A percentile compares a stretch with the other conserved stretches of the same genome.
Conservation (phyloP, 2,329 filamentous ascomycete genomes). For the Venturia pyrina region DNA sequence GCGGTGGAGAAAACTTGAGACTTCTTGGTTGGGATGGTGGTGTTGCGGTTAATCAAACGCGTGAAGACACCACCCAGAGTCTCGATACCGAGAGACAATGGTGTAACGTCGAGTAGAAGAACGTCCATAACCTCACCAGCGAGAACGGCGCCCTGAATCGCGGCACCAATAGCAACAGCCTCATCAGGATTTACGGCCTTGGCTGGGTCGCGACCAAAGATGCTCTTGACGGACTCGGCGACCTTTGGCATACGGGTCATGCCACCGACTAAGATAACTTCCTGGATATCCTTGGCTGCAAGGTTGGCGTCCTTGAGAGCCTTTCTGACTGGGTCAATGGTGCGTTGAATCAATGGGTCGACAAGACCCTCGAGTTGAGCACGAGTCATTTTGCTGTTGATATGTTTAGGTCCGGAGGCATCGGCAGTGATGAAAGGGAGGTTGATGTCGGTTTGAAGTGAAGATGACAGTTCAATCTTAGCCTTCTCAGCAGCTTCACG, state of each 20-base stretch:
- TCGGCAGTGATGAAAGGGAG: slow-evolving; percentile 98
- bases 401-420: slow-evolving; percentile 92
- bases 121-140: slow-evolving; percentile 96
- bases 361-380: slow-evolving; percentile 89
- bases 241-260: slow-evolving; percentile 99
- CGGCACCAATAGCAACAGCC: slow-evolving; percentile 94
- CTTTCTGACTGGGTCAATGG: slow-evolving; percentile 89
- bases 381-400: slow-evolving; percentile 89
- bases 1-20: slow-evolving; percentile 96
- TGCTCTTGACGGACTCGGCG: slow-evolving; percentile 85
- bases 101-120: slow-evolving; percentile 88
- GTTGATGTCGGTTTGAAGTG: slow-evolving; percentile 94
- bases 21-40: slow-evolving; percentile 98
- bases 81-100: slow-evolving; percentile 95
- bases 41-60: slow-evolving; percentile 97
- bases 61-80: slow-evolving; percentile 97
- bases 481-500: slow-evolving; percentile 98
- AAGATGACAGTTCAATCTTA: slow-evolving; percentile 96
- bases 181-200: slow-evolving; percentile 99
- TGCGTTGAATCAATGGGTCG: slow-evolving; percentile 76
- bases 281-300: slow-evolving; percentile 86
- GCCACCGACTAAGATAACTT: slow-evolving; percentile 95
- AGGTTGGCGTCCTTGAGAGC: slow-evolving; percentile 92
- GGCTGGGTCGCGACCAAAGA: slow-evolving; percentile 91
- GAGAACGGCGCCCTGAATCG: slow-evolving; percentile 92